These are phyloP conservation scores for Colletotrichum endophyticum DNA, from an alignment of 2,329 filamentous ascomycete species.

Conservation along the genomic window DNA sequence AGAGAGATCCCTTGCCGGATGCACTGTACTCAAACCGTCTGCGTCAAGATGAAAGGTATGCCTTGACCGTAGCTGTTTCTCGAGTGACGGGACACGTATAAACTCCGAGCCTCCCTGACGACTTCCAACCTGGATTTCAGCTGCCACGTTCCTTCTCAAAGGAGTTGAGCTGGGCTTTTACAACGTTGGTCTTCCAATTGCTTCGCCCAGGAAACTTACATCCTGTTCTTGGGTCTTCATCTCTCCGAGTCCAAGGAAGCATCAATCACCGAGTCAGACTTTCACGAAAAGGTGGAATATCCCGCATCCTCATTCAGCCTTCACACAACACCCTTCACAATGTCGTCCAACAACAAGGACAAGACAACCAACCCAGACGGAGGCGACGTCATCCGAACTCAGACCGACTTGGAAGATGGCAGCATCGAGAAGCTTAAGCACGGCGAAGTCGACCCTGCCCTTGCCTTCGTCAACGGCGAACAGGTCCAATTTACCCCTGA, in stretches of 20 bases:
- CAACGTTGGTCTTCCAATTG: background rate
- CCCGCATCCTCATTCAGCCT: background rate
- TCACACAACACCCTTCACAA: background rate
- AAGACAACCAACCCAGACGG: background rate
- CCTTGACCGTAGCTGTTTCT: background rate
- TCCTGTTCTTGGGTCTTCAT: no score
- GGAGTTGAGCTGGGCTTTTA: background rate
- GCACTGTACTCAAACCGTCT: background rate
- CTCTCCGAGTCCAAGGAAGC: background rate
- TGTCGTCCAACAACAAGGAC: background rate
- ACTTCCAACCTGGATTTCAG: background rate
- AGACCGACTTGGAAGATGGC: slow-evolving; percentile 11
- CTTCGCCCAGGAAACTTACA: no score
- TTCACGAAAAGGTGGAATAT: background rate
- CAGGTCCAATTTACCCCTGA: slow-evolving; percentile 15
- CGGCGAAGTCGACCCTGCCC: slow-evolving; percentile 11
- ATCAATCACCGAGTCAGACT: background rate
- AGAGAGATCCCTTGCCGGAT: background rate
- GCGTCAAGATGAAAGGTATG: background rate
- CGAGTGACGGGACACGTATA: background rate
- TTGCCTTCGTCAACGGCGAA: slow-evolving; percentile 10
- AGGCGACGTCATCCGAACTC: slow-evolving; percentile 3
- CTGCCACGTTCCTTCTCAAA: background rate
- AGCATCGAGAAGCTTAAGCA: slow-evolving; percentile 14
- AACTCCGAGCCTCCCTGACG: background rate